Base-by-base conservation (phyloP, 148 eudicot genomes). In the Chenopodium formosanum region DNA sequence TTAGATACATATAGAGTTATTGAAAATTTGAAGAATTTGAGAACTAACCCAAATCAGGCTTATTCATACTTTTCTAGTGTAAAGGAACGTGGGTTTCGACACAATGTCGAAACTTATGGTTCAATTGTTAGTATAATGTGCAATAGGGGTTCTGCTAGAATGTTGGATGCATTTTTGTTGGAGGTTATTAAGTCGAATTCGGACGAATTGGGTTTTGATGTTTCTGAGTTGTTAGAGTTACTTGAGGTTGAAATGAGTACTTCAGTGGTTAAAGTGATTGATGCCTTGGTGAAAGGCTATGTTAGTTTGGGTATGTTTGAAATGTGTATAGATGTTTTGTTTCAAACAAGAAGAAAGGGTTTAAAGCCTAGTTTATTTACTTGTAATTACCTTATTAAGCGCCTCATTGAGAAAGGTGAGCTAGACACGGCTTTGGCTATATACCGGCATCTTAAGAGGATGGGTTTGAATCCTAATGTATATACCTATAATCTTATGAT, bases 401-500 rank as follows among this genome's bases (percentile, higher is more conserved):
- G 85, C 70, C 73, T 91, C 84, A 85, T 91, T 80, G 80, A 79
- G 66, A 32, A 69, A 46, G 90, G 87, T 22, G 85, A 83, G 81
- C 66, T 79, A 11, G 93, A 88, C 37, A 84, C 62, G 77, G 86
- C 82, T 27, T 50, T 88, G 77, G 84, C 90, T 46, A 56, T 87
- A 22, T 92, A 83, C 80, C 82, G 67, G 31, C 95, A 90, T 68
- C 78, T 92, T 52, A 84, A 79, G 85, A 83, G 71, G 81, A 74
- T 81, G 76, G 92, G 92, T 11, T 75, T 90, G 76, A 80, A 37
- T 74, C 92, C 91, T 17, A 89, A 93, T 83, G 86, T 85, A 40
- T 92, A 88, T 67, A 93, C 95, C 52, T 92, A 90, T 81, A 86
- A 88, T 73, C 87, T 93, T 72, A 79, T 87, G 76, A 82, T 92